Percentiles rank a stretch among this genome's conserved stretches.
phyloP scores from a whole-genome alignment of 495 filamentous ascomycete genomes.

The Penicillium canescens region DNA sequence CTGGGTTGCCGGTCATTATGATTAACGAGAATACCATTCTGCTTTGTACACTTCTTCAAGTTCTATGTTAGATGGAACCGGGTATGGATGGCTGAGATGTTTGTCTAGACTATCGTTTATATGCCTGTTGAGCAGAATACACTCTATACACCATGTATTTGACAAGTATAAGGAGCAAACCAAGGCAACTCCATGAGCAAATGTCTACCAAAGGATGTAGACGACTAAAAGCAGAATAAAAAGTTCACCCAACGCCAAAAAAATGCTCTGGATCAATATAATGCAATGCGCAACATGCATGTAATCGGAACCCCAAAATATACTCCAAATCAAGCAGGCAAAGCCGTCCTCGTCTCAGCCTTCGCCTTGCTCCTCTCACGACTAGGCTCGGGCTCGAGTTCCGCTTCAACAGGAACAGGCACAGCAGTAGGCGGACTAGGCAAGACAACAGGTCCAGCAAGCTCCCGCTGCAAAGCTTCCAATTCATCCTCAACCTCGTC shows the following conservation, averaged over 20 bases:
- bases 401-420: constrained; percentile 24
- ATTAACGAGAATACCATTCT: constrained; percentile 3
- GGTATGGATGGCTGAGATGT: neutral
- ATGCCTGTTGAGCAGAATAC: neutral
- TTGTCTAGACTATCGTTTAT: neutral
- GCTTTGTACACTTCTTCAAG: neutral
- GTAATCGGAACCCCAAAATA: neutral
- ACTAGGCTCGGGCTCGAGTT: constrained; percentile 20
- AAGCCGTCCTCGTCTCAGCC: constrained; percentile 32
- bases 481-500: constrained; percentile 97
- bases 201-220: constrained; percentile 1
- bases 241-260: constrained; percentile 2
- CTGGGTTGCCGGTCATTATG: neutral
- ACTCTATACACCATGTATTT: constrained; percentile 8
- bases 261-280: constrained; percentile 18
- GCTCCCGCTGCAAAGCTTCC: constrained; percentile 72
- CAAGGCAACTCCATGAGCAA: constrained; percentile 27
- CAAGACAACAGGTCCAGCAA: constrained; percentile 47
- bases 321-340: constrained; percentile 26
- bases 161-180: constrained; percentile 12
- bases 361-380: constrained; percentile 41
- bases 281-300: constrained; percentile 13
- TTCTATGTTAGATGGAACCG: neutral
- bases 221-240: neutral
- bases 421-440: constrained; percentile 58